These are phyloP conservation scores for Ambrosia trifida DNA, from an alignment of 129 eudicot genomes.

Conservation along the genomic window DNA sequence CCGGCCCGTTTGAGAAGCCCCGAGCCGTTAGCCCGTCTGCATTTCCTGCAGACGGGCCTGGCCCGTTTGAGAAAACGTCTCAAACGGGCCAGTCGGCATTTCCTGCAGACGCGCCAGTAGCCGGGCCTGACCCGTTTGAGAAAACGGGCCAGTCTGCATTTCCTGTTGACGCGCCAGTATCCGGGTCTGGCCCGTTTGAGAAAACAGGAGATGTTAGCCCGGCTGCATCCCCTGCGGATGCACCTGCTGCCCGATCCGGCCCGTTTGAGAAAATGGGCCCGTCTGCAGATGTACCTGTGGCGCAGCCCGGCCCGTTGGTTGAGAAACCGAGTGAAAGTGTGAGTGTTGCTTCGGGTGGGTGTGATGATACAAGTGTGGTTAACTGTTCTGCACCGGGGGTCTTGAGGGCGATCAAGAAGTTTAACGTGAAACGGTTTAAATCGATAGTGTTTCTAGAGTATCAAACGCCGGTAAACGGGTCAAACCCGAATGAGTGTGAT, in stretches of 20 bases:
- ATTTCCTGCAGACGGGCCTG: slow-evolving; percentile 23
- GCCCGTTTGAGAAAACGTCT: slow-evolving; percentile 60
- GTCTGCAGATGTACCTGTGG: slow-evolving; percentile 36
- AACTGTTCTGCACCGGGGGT: slow-evolving; percentile 88
- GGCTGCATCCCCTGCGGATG: background rate
- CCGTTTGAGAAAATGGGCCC: slow-evolving; percentile 23
- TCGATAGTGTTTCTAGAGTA: slow-evolving; percentile 75
- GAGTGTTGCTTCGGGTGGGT: slow-evolving; percentile 42
- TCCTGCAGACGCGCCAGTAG: slow-evolving; percentile 53
- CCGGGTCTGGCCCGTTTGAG: slow-evolving; percentile 60
- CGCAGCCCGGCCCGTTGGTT: slow-evolving; percentile 46
- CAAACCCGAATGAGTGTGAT: slow-evolving; percentile 77
- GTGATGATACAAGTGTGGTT: slow-evolving; percentile 49
- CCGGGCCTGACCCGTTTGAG: slow-evolving; percentile 37
- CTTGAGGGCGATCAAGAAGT: slow-evolving; percentile 68
- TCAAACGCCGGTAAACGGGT: slow-evolving; percentile 75
- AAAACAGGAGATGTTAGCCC: slow-evolving; percentile 35
- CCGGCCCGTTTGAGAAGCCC: background rate
- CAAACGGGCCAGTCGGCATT: slow-evolving; percentile 41
- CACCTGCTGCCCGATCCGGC: slow-evolving; percentile 21
- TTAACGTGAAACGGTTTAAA: slow-evolving; percentile 67
- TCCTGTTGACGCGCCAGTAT: slow-evolving; percentile 52
- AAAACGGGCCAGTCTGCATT: slow-evolving; percentile 5
- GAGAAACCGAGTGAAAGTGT: slow-evolving; percentile 50
- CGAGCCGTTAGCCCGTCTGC: slow-evolving; percentile 16